Evolutionary conservation across 192 early-diverging fungal species (phyloP).

Genomic region (Backusella parvicylindrica): DNA sequence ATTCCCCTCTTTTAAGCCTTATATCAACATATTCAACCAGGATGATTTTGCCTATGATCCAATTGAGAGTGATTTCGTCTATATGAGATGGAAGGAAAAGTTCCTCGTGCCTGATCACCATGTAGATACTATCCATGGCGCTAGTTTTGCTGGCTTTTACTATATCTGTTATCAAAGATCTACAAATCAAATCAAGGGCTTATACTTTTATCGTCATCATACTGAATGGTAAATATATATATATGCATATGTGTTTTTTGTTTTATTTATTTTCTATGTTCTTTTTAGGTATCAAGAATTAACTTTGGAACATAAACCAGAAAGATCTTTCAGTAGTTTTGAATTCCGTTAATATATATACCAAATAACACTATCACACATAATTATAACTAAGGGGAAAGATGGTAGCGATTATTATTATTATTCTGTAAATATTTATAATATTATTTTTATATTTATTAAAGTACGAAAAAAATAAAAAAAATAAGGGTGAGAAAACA

Average conservation of each 20-base stretch:
- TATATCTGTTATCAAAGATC: conserved; percentile 73
- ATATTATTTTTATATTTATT: background rate
- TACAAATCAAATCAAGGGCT: conserved; percentile 58
- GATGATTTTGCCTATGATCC: conserved; percentile 42
- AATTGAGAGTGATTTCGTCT: conserved; percentile 57
- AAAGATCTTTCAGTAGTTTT: conserved; percentile 38
- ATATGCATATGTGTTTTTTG: no score
- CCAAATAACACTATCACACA: background rate
- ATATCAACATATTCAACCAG: conserved; percentile 1
- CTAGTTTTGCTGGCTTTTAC: conserved; percentile 90
- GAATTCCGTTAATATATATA: conserved; percentile 41
- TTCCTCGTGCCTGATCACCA: conserved; percentile 86
- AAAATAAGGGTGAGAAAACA: background rate
- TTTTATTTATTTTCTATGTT: background rate
- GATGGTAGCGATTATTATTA: background rate
- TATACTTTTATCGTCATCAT: conserved; percentile 57
- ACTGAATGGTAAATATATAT: conserved; percentile 47
- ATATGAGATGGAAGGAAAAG: conserved; percentile 94
- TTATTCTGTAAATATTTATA: background rate
- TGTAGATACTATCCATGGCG: conserved; percentile 71
- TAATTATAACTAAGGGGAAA: background rate
- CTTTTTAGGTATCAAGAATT: conserved; percentile 46
- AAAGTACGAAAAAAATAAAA: conserved; percentile 6
- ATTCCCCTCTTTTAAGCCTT: conserved; percentile 16
- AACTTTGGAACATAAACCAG: conserved; percentile 33